Base-by-base conservation (phyloP, 2,329 filamentous ascomycete genomes). In the Fusarium piperis region DNA sequence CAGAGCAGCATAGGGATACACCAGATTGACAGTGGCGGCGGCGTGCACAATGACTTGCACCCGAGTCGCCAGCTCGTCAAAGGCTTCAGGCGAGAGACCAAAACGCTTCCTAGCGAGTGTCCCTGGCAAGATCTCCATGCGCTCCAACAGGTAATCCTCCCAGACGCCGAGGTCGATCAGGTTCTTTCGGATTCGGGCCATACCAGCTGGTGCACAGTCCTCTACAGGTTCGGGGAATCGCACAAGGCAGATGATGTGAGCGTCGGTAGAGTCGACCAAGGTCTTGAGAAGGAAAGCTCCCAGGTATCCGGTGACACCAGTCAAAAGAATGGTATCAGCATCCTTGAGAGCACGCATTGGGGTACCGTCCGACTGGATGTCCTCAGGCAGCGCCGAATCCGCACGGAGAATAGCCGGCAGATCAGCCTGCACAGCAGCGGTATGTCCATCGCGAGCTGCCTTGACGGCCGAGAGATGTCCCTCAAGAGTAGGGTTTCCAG, bases 1-100 rank as follows among this genome's bases (percentile, higher is more conserved):
- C 72, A 95, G 83, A 0, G 92, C 91, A 44, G 93, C 93, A 72
- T 95, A 95, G 0, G 93, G 93, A 72, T 95, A 95, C 0, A 95
- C 92, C 55, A 95, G 83, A 77, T 94, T 94, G 76, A 95, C 93
- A 1, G 91, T 93, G 6, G 93, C 93, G 28, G 90, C 93, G 36
- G 92, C 91, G 77, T 95, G 93, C 2, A 95, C 85, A 63, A 95
- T 91, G 36, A 94, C 92, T 68, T 95, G 86, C 1, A 93, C 85
- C 8, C 90, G 88, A 12, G 83, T 80, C 1, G 90, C 90, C 9
- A 95, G 84, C 30, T 90, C 85, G 26, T 91, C 86, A 73, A 94
- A 95, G 0, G 83, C 85, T 13, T 91, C 88, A 0, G 88, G 86
- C 0, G 90, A 85, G 20, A 95, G 86, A 59, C 93, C 93, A 16